Evolutionary conservation across 2,329 filamentous ascomycete species (phyloP).

Genomic region (Berkeleyomyces basicola): DNA sequence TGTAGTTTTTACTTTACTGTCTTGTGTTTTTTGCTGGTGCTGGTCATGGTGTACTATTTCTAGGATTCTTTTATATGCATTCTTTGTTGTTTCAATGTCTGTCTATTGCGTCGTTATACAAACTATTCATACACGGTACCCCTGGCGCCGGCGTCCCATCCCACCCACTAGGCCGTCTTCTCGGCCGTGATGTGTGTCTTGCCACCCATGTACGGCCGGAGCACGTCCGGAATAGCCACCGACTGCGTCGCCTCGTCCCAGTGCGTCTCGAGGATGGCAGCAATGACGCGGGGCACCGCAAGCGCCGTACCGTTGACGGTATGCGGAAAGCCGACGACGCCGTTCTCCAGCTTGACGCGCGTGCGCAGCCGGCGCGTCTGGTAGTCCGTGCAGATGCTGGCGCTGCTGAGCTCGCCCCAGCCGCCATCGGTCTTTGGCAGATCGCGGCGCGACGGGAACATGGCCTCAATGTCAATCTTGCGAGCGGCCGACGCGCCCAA

Average conservation of each 20-base stretch:
- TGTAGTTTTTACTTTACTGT: slow-evolving; percentile 1
- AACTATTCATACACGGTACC: not conserved
- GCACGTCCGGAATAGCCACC: slow-evolving; percentile 60
- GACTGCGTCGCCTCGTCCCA: slow-evolving; percentile 56
- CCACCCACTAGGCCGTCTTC: not conserved
- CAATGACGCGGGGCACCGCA: slow-evolving; percentile 76
- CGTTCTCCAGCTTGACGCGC: slow-evolving; percentile 54
- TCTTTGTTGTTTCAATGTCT: not conserved
- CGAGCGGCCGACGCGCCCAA: slow-evolving; percentile 74
- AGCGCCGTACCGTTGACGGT: slow-evolving; percentile 91
- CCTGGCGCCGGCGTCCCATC: not conserved
- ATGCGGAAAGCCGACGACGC: slow-evolving; percentile 56
- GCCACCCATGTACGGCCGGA: slow-evolving; percentile 74
- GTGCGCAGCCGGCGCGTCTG: slow-evolving; percentile 73
- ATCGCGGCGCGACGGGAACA: slow-evolving; percentile 63
- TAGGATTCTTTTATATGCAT: not conserved
- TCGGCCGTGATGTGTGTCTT: slow-evolving; percentile 41
- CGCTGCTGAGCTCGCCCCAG: slow-evolving; percentile 87
- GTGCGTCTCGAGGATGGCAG: slow-evolving; percentile 76
- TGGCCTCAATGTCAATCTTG: slow-evolving; percentile 88
- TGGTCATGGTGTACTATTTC: slow-evolving; percentile 1
- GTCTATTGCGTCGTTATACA: not conserved
- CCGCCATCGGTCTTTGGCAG: slow-evolving; percentile 36
- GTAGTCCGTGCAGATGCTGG: slow-evolving; percentile 88
- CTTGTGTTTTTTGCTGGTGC: not conserved